phyloP scores from a whole-genome alignment of 2,329 filamentous ascomycete species.

The Purpureocillium takamizusanense region DNA sequence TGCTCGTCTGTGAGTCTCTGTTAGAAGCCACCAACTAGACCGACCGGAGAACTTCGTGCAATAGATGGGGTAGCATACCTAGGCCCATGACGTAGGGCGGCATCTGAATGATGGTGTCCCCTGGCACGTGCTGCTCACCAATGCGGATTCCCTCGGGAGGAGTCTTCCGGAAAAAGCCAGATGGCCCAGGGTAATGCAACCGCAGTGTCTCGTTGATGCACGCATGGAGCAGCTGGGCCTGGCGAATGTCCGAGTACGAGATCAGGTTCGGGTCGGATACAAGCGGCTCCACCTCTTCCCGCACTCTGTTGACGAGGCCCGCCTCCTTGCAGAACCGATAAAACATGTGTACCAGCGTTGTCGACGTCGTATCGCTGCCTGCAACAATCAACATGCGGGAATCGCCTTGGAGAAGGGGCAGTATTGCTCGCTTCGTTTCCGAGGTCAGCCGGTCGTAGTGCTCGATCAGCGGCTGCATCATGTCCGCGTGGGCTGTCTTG shows the following conservation, averaged over 20 bases:
- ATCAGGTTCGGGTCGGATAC: neutral
- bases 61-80: constrained; percentile 1
- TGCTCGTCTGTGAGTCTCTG: neutral
- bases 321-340: constrained; percentile 2
- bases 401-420: constrained; percentile 2
- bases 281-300: constrained; percentile 1
- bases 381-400: constrained; percentile 3
- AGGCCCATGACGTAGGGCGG: constrained; percentile 14
- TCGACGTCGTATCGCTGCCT: constrained; percentile 3
- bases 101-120: constrained; percentile 18
- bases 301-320: neutral
- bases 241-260: neutral
- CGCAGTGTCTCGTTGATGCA: constrained; percentile 4
- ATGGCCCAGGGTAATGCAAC: constrained; percentile 3
- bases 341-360: constrained; percentile 1
- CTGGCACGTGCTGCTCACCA: constrained; percentile 18
- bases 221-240: constrained; percentile 1
- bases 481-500: neutral
- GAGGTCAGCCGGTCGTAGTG: neutral
- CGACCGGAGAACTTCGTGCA: neutral
- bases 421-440: neutral
- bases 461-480: neutral
- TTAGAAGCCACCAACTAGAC: neutral
- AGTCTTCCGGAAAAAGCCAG: constrained; percentile 16
- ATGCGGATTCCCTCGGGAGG: constrained; percentile 24